These are phyloP conservation scores for Aquanectria penicillioides DNA, from an alignment of 2,329 filamentous ascomycete species.

Conservation along the genomic window DNA sequence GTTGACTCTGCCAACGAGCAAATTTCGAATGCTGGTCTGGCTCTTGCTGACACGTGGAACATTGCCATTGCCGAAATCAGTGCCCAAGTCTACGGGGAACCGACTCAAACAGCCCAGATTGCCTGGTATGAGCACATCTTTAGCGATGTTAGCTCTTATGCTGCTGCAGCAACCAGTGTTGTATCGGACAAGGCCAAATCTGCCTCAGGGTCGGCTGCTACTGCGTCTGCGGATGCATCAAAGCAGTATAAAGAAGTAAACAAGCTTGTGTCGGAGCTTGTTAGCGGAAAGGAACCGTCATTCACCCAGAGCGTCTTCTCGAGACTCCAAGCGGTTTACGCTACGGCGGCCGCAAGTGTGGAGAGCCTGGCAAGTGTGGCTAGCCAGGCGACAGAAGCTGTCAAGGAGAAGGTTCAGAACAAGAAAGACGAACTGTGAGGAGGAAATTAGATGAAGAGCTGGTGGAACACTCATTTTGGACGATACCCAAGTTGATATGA, in stretches of 20 bases:
- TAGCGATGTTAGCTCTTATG: constrained; percentile 64
- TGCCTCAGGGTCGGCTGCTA: constrained; percentile 60
- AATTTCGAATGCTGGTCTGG: constrained; percentile 48
- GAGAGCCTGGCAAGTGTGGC: constrained; percentile 54
- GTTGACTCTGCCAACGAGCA: constrained; percentile 58
- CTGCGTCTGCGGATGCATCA: constrained; percentile 68
- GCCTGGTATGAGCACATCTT: constrained; percentile 63
- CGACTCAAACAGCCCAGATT: constrained; percentile 66
- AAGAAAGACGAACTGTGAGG: constrained; percentile 55
- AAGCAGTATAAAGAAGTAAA: constrained; percentile 77
- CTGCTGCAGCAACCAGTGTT: constrained; percentile 66
- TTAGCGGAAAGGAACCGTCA: constrained; percentile 80
- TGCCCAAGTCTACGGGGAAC: constrained; percentile 75
- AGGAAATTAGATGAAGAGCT: neutral
- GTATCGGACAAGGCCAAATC: constrained; percentile 48
- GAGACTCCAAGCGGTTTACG: constrained; percentile 77
- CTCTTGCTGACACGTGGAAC: constrained; percentile 53
- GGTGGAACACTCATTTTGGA: constrained; percentile 38
- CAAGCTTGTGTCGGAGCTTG: constrained; percentile 78
- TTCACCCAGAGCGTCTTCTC: constrained; percentile 84
- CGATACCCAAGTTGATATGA: constrained; percentile 43
- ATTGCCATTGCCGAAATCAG: constrained; percentile 69
- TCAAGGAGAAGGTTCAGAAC: constrained; percentile 50
- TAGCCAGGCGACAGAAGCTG: constrained; percentile 54
- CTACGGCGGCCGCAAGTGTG: constrained; percentile 69